A percentile compares a stretch with the other conserved stretches of the same genome.
Conservation (phyloP, 441 rosid species). For the Syzygium malaccense region DNA sequence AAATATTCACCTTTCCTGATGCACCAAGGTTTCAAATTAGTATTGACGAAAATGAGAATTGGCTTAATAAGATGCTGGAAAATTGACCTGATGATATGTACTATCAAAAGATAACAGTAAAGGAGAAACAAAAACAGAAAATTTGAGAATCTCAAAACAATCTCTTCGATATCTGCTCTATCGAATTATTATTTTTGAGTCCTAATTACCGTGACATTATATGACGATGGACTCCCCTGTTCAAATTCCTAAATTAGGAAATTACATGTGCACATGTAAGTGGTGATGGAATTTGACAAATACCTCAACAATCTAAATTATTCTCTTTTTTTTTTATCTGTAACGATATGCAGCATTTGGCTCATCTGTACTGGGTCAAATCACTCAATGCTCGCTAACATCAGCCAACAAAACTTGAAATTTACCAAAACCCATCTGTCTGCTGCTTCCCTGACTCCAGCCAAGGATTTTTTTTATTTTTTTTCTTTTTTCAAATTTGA, state of each 20-base stretch:
- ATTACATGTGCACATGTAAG: background rate
- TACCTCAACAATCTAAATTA: background rate
- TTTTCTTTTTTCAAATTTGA: background rate
- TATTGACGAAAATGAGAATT: rapidly evolving
- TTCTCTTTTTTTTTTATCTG: background rate
- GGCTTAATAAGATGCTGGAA: background rate
- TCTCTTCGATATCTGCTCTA: background rate
- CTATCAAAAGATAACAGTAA: background rate
- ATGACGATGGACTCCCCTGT: background rate
- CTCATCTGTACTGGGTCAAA: background rate
- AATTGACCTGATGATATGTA: background rate
- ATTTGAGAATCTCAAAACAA: background rate
- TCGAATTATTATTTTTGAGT: background rate
- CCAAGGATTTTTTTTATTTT: background rate
- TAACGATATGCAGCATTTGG: background rate
- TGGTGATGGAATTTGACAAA: background rate
- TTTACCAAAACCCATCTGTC: background rate
- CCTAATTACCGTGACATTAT: rapidly evolving
- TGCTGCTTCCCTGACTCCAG: background rate
- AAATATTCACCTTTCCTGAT: background rate
- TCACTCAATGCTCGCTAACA: background rate
- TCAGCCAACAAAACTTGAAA: background rate
- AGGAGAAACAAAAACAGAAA: background rate
- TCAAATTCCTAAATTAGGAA: background rate
- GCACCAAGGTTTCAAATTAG: background rate